These are phyloP conservation scores for Gossypium rotundifolium DNA, from an alignment of 345 rosid genomes.

Conservation along the genomic window DNA sequence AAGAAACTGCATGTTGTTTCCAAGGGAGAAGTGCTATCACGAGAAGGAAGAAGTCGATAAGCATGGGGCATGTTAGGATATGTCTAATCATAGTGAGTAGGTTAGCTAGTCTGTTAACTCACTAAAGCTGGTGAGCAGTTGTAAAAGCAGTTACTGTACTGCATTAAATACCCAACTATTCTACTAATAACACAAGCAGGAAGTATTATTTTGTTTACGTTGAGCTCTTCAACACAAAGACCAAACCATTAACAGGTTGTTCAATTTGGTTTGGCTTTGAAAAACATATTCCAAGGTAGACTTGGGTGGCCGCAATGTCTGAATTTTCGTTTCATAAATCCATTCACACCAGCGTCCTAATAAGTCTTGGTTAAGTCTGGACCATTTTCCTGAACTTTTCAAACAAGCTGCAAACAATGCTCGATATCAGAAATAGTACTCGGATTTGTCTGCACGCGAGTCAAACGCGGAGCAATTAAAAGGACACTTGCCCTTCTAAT, in stretches of 20 bases:
- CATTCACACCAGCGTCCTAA: background rate
- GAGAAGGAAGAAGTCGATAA: too few species aligned
- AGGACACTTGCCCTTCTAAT: background rate
- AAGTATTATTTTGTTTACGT: too few species aligned
- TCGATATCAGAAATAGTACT: background rate
- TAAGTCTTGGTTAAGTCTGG: background rate
- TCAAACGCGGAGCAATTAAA: background rate
- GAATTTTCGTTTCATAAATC: background rate
- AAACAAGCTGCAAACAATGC: background rate
- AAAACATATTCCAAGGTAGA: background rate
- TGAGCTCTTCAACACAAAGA: too few species aligned
- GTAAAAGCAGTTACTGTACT: too few species aligned
- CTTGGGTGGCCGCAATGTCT: background rate
- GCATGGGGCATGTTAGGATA: too few species aligned
- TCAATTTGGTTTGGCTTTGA: background rate
- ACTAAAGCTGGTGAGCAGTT: too few species aligned
- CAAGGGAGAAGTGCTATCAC: too few species aligned
- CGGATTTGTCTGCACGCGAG: background rate
- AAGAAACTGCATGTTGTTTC: too few species aligned
- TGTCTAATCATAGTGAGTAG: too few species aligned
- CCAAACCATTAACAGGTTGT: background rate
- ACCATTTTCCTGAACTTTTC: background rate
- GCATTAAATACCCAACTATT: too few species aligned
- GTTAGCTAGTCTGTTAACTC: too few species aligned
- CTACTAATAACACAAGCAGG: too few species aligned